Conservation (phyloP, 805 yeast genomes). For the Wickerhamiella qilinensis region DNA sequence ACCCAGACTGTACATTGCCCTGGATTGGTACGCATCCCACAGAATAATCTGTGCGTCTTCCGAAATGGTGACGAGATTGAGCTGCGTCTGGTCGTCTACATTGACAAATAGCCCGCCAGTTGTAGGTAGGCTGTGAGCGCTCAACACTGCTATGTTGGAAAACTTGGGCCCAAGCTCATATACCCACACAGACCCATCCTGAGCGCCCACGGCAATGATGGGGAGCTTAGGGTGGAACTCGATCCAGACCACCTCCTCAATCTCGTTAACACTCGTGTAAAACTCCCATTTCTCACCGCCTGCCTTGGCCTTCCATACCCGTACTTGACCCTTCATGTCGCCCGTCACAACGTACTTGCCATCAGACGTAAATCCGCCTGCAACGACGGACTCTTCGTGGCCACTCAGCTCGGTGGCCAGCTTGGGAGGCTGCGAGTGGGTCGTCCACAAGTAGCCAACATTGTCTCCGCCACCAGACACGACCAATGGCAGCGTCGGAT, state of each 20-base stretch:
- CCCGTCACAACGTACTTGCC: slow-evolving; percentile 76
- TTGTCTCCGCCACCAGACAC: slow-evolving; percentile 96
- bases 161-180: slow-evolving; percentile 47
- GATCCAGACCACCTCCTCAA: slow-evolving; percentile 81
- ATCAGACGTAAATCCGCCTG: slow-evolving; percentile 69
- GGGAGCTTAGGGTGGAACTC: slow-evolving; percentile 57
- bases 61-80: slow-evolving; percentile 57
- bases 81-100: slow-evolving; percentile 37
- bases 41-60: slow-evolving; percentile 76
- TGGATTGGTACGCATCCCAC: slow-evolving; percentile 79
- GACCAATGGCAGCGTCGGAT: slow-evolving; percentile 69
- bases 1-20: slow-evolving; percentile 35
- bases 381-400: slow-evolving; percentile 75
- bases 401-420: slow-evolving; percentile 62
- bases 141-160: slow-evolving; percentile 19
- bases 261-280: slow-evolving; percentile 60
- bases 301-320: slow-evolving; percentile 52
- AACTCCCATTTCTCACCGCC: slow-evolving; percentile 75
- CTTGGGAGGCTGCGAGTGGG: slow-evolving; percentile 59
- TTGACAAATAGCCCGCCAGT: slow-evolving; percentile 66
- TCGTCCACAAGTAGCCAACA: slow-evolving; percentile 79
- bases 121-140: slow-evolving; percentile 62
- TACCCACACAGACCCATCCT: slow-evolving; percentile 90
- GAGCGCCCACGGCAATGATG: slow-evolving; percentile 81
- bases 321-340: slow-evolving; percentile 83